These are phyloP conservation scores for Mortierella sp. DNA, from an alignment of 371 early-diverging fungal genomes.

Conservation along the genomic window DNA sequence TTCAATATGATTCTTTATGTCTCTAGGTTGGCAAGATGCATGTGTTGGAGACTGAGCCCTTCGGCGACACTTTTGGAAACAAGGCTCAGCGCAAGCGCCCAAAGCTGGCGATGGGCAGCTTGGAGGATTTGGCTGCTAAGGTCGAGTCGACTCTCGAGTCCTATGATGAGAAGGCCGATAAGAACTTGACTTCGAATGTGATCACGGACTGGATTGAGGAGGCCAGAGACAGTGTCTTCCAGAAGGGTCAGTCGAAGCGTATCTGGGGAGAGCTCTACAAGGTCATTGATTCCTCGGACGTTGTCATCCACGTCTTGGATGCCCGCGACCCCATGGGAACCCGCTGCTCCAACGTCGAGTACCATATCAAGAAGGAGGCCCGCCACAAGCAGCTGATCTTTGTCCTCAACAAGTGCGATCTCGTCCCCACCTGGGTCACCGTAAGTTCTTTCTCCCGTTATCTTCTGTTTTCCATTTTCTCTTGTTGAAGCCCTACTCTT, in stretches of 20 bases:
- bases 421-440: constrained; percentile 99
- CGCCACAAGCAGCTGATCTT: constrained; percentile 98
- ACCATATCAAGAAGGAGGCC: constrained; percentile 94
- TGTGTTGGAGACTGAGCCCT: constrained; percentile 94
- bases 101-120: constrained; percentile 77
- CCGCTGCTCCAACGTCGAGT: constrained; percentile 93
- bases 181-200: constrained; percentile 79
- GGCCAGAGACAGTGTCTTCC: constrained; percentile 88
- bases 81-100: constrained; percentile 97
- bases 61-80: constrained; percentile 91
- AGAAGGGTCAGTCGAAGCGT: constrained; percentile 97
- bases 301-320: constrained; percentile 98
- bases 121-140: constrained; percentile 88
- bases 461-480: neutral
- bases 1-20: neutral
- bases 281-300: constrained; percentile 99
- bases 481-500: neutral
- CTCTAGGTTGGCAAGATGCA: constrained; percentile 79
- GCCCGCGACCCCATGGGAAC: constrained; percentile 99
- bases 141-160: constrained; percentile 77
- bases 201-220: constrained; percentile 79
- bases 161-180: constrained; percentile 84
- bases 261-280: constrained; percentile 99
- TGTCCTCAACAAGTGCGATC: constrained; percentile 99
- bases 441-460: constrained; percentile 60